Conservation (phyloP, 257 asterid genomes). For the Oldenlandia corymbosa region DNA sequence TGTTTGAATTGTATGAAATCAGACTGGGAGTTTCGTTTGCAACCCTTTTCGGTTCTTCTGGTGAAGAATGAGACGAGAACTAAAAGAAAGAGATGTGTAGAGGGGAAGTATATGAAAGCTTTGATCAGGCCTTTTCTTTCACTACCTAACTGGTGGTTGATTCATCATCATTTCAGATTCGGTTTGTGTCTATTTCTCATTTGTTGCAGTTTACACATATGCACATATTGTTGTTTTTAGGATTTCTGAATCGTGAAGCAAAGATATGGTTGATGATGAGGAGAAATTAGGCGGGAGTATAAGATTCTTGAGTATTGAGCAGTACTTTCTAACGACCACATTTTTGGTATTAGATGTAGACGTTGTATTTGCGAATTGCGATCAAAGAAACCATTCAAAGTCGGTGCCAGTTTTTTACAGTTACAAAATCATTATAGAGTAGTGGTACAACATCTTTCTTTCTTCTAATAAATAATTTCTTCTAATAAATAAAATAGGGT, state of each 20-base stretch:
- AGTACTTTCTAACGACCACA: slow-evolving; percentile 24
- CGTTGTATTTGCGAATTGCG: background rate
- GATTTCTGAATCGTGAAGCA: slow-evolving; percentile 50
- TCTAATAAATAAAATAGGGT: too few species aligned
- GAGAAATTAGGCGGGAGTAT: slow-evolving; percentile 2
- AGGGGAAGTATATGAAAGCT: background rate
- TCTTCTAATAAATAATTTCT: too few species aligned
- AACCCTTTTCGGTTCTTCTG: too few species aligned
- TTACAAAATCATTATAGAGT: too few species aligned
- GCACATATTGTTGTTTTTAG: slow-evolving; percentile 11
- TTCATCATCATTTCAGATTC: background rate
- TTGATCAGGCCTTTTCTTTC: slow-evolving; percentile 3
- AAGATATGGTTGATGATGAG: slow-evolving; percentile 19
- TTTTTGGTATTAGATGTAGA: slow-evolving; percentile 2
- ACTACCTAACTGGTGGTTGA: slow-evolving; percentile 72
- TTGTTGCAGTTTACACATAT: too few species aligned
- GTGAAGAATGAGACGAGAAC: slow-evolving; percentile 2
- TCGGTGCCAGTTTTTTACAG: background rate
- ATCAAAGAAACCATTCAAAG: background rate
- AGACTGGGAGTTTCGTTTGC: background rate
- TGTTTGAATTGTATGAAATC: background rate
- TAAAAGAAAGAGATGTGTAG: slow-evolving; percentile 10
- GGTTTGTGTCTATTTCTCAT: slow-evolving; percentile 20
- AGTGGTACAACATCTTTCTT: too few species aligned
- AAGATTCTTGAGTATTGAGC: slow-evolving; percentile 16